Evolutionary conservation across 371 early-diverging fungal genomes (phyloP), one percentile per base, ranked within the genome.

Genomic region (Phascolomyces articulosus): DNA sequence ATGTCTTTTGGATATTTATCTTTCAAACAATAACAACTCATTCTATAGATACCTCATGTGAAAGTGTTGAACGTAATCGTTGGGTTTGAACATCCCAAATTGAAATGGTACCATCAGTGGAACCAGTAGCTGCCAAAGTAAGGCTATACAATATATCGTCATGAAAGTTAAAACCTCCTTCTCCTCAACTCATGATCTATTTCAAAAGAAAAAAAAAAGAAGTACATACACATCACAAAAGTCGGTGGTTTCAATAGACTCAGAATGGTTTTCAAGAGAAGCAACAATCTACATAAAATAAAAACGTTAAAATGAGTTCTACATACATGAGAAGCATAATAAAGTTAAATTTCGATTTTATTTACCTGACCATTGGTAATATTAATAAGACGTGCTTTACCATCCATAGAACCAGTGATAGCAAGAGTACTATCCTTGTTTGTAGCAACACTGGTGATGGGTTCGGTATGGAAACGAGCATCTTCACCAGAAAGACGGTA

Each of bases 51-150:
- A 82, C 87, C 27, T 86, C 81, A 74, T 95, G 95, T 15, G 76
- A 65, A 34, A 89, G 76, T 18, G 91, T 84, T 23, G 83, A 80
- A 23, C 95, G 87, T 49, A 91, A 75, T 58, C 88, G 87, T 76
- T 91, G 82, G 21, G 90, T 88, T 49, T 85, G 85, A 9, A 92
- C 77, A 77, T 97, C 95, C 95, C 96, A 96, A 47, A 97, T 83
- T 48, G 86, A 89, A 21, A 96, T 82, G 8, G 85, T 88, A 54
- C 93, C 94, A 75, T 98, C 98, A 4, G 94, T 89, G 3, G 95
- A 93, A 3, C 93, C 96, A 24, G 94, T 92, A 0, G 95, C 92
- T 26, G 87, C 92, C 58, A 91, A 73, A n/a, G 90, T 85, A 60
- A 91, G 71, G 3, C 87, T 63, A 59, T 44, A 48, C 13, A 65